phyloP scores from a whole-genome alignment of 2,329 filamentous ascomycete genomes.

The Elsinoe perseae region DNA sequence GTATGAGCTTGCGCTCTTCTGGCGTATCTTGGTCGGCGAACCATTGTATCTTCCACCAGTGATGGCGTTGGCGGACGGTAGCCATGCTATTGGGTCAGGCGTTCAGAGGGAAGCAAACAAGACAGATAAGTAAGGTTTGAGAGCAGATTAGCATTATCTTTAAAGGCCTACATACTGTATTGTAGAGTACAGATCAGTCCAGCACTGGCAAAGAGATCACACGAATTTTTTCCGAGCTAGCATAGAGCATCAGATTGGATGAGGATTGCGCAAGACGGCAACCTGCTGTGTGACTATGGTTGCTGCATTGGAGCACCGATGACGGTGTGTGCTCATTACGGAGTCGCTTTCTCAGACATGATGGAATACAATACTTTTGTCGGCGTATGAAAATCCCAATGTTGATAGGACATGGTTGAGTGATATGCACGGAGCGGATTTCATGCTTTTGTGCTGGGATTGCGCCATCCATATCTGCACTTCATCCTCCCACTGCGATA shows the following conservation, averaged over 20 bases:
- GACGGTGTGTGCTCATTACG: background rate
- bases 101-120: background rate
- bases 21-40: slow-evolving; percentile 42
- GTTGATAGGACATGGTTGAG: background rate
- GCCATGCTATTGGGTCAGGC: background rate
- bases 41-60: slow-evolving; percentile 33
- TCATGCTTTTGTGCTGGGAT: background rate
- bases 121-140: background rate
- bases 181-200: too few species aligned
- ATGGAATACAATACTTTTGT: background rate
- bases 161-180: too few species aligned
- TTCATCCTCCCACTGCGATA: background rate
- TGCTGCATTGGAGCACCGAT: background rate
- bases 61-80: background rate
- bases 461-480: slow-evolving; percentile 1
- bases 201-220: background rate
- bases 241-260: background rate
- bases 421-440: slow-evolving; percentile 21
- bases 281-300: background rate
- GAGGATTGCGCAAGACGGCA: background rate
- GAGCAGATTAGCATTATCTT: background rate
- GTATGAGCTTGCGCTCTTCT: slow-evolving; percentile 45
- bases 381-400: background rate
- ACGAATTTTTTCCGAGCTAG: background rate
- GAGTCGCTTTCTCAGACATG: background rate